Conservation (phyloP, 352 stramenopile genomes). For the Lagenidium sp. region DNA sequence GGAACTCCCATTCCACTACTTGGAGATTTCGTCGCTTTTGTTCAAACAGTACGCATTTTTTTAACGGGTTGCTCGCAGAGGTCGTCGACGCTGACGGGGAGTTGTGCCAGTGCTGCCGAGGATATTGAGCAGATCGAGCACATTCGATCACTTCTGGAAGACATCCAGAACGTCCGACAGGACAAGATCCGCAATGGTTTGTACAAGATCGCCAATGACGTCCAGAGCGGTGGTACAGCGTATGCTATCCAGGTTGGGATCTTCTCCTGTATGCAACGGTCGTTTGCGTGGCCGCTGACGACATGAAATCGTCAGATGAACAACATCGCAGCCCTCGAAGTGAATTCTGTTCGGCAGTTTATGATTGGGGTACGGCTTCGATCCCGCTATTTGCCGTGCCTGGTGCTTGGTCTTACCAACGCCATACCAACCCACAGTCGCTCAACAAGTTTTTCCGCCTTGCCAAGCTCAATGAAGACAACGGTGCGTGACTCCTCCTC, state of each 20-base stretch:
- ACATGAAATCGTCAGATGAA: no score
- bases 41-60: conserved; percentile 62
- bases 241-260: conserved; percentile 53
- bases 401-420: no score
- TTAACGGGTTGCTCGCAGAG: not conserved
- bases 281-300: no score
- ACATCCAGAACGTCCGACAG: conserved; percentile 85
- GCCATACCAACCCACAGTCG: no score
- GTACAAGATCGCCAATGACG: conserved; percentile 66
- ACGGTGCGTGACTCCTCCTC: conserved; percentile 5
- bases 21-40: conserved; percentile 76
- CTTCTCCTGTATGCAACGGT: no score
- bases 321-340: conserved; percentile 79
- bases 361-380: conserved; percentile 74
- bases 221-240: conserved; percentile 60
- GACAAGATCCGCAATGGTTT: conserved; percentile 88
- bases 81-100: not conserved
- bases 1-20: conserved; percentile 81
- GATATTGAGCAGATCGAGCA: conserved; percentile 81
- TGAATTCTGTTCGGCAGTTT: conserved; percentile 84
- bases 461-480: conserved; percentile 39
- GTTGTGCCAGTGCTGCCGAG: conserved; percentile 42
- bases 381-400: no score
- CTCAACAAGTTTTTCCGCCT: conserved; percentile 74
- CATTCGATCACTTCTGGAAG: conserved; percentile 72